Evolutionary conservation across 306 rosid species (phyloP), one percentile per base, ranked within the genome.

Genomic region (Argentina anserina): DNA sequence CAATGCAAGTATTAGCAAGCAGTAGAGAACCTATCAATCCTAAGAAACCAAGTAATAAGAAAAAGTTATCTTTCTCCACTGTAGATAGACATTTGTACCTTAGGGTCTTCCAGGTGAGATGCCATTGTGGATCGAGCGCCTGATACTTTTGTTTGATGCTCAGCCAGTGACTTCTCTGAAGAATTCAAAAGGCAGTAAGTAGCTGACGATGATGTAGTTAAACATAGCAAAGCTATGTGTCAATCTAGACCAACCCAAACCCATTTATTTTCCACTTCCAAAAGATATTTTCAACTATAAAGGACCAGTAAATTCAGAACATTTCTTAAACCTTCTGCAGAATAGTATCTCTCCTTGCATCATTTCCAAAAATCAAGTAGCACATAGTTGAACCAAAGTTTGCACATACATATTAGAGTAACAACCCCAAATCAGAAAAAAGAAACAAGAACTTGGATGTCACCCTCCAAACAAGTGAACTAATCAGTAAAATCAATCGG

Each of bases 41-140:
- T 6, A 37, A 6, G 33, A 4, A n/a, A 15, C 20, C 3, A 10
- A 49, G 8, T 14, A 25, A 23, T 52, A 47, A 14, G 26, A 9
- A 36, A 9, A n/a, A 18, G 1, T 33, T 10, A 6, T 37, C 53
- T 42, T 46, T 28, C 12, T 65, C 25, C 52, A 56, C 15, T 40
- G 45, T 23, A 42, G 26, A 53, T 31, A 46, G 49, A 40, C 37
- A 28, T 63, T 52, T 50, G 39, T 76, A 93, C 97, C 92, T 89
- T 85, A 50, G 92, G 66, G 73, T 79, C 55, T 72, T 76, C 73
- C 50, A 77, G 82, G 75, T 93, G 86, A 50, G 92, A 76, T 61
- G 82, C 85, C 88, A 72, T 72, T 41, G 88, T 78, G 75, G 96
- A 75, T 81, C 43, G 77, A 71, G 82, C 52, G 69, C 73, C 87